Conservation (phyloP, 352 stramenopile species). For the Phytophthora macrochlamydospora region DNA sequence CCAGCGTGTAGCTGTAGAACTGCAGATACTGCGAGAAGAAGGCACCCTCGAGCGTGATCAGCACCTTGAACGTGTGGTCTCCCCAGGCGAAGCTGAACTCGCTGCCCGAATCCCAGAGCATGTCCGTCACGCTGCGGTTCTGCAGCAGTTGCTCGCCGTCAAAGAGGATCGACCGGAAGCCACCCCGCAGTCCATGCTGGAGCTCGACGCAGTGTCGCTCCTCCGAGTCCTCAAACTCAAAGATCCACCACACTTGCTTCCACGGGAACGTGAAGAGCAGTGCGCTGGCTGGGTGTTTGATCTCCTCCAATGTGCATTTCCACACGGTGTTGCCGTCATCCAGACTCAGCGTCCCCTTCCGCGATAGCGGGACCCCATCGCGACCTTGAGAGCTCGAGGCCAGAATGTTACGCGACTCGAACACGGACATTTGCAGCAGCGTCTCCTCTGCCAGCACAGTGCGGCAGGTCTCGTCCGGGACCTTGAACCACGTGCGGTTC, state of each 20-base stretch:
- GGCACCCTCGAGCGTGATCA: conserved; percentile 77
- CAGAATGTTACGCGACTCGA: conserved; percentile 73
- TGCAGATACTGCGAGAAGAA: conserved; percentile 88
- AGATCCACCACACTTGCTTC: conserved; percentile 89
- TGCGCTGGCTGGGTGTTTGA: conserved; percentile 80
- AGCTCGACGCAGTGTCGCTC: conserved; percentile 74
- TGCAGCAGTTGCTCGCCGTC: conserved; percentile 72
- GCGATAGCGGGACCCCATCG: conserved; percentile 71
- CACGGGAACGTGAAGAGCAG: conserved; percentile 86
- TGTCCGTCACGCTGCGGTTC: conserved; percentile 69
- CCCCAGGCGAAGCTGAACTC: conserved; percentile 73
- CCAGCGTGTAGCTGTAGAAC: conserved; percentile 84
- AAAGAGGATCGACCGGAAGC: conserved; percentile 75
- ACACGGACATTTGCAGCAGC: conserved; percentile 76
- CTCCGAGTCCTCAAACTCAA: conserved; percentile 56
- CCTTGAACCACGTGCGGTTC: conserved; percentile 85
- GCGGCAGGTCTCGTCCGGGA: conserved; percentile 67
- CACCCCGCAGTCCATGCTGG: conserved; percentile 77
- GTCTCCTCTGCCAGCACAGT: conserved; percentile 77
- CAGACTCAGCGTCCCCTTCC: conserved; percentile 51
- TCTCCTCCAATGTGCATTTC: conserved; percentile 80
- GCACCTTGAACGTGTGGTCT: conserved; percentile 73
- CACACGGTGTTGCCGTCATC: conserved; percentile 56
- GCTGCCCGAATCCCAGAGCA: conserved; percentile 83
- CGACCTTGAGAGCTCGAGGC: conserved; percentile 73